Evolutionary conservation across 495 filamentous ascomycete species (phyloP).

Genomic region (Articulospora tetracladia): DNA sequence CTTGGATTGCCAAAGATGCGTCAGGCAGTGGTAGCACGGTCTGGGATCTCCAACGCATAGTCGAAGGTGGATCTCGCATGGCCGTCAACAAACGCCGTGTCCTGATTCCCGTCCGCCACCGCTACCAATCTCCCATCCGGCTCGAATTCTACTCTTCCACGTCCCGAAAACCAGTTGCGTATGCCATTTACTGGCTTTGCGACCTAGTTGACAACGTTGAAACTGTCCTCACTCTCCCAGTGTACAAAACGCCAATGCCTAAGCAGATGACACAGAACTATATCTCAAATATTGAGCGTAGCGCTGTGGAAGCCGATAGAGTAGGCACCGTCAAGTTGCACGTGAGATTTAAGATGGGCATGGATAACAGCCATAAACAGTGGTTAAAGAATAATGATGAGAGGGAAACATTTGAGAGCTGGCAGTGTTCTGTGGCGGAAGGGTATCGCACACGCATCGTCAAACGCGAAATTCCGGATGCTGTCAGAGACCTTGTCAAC

Average conservation of each 20-base stretch:
- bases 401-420: slow-evolving; percentile 4
- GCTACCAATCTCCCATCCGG: slow-evolving; percentile 5
- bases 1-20: slow-evolving; percentile 4
- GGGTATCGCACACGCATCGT: slow-evolving; percentile 8
- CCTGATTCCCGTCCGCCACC: slow-evolving; percentile 2
- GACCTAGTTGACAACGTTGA: slow-evolving; percentile 5
- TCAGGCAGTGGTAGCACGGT: neutral
- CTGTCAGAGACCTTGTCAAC: slow-evolving; percentile 3
- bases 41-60: slow-evolving; percentile 1
- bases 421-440: slow-evolving; percentile 5
- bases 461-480: slow-evolving; percentile 2
- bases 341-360: slow-evolving; percentile 10
- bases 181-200: slow-evolving; percentile 10
- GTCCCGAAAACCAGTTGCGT: slow-evolving; percentile 3
- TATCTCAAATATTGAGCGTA: neutral
- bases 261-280: slow-evolving; percentile 12
- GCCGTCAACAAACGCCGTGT: slow-evolving; percentile 5
- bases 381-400: slow-evolving; percentile 8
- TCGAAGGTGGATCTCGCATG: neutral
- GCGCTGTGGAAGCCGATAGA: neutral
- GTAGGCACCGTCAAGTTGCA: neutral
- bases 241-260: slow-evolving; percentile 7
- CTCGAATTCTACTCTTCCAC: slow-evolving; percentile 1
- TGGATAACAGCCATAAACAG: slow-evolving; percentile 7
- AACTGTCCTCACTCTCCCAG: neutral